These are phyloP conservation scores for Cicer bijugum DNA, from an alignment of 306 rosid species.

Conservation along the genomic window DNA sequence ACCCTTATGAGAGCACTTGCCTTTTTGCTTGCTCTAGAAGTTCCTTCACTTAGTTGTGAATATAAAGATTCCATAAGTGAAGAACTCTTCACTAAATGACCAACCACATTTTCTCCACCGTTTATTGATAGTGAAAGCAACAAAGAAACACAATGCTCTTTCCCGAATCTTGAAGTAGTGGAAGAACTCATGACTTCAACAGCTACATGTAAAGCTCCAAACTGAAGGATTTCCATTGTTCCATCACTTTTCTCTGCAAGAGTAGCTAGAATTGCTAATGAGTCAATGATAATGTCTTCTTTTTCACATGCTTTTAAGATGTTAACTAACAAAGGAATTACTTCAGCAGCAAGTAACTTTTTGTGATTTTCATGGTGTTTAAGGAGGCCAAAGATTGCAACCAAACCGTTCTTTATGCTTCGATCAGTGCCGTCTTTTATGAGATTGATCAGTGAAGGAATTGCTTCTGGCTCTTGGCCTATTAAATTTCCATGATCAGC, in stretches of 20 bases:
- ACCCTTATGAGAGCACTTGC: slow-evolving; percentile 71
- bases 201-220: slow-evolving; percentile 53
- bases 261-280: slow-evolving; percentile 67
- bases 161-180: slow-evolving; percentile 60
- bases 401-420: slow-evolving; percentile 73
- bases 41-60: slow-evolving; percentile 65
- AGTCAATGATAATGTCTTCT: slow-evolving; percentile 63
- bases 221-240: slow-evolving; percentile 43
- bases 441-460: slow-evolving; percentile 61
- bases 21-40: slow-evolving; percentile 65
- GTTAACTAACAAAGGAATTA: slow-evolving; percentile 57
- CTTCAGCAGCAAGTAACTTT: slow-evolving; percentile 57
- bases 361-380: slow-evolving; percentile 57
- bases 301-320: slow-evolving; percentile 46
- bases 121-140: slow-evolving; percentile 66
- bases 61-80: slow-evolving; percentile 73
- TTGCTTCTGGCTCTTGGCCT: slow-evolving; percentile 60
- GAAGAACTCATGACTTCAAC: slow-evolving; percentile 57
- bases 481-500: slow-evolving; percentile 60
- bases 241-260: slow-evolving; percentile 73
- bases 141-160: slow-evolving; percentile 70
- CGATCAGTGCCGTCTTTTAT: slow-evolving; percentile 54
- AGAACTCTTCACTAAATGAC: slow-evolving; percentile 57
- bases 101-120: slow-evolving; percentile 67
- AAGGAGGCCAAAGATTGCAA: slow-evolving; percentile 69